These are phyloP conservation scores for Sarocladium brachiariae DNA, from an alignment of 2,329 filamentous ascomycete species.

Conservation along the genomic window DNA sequence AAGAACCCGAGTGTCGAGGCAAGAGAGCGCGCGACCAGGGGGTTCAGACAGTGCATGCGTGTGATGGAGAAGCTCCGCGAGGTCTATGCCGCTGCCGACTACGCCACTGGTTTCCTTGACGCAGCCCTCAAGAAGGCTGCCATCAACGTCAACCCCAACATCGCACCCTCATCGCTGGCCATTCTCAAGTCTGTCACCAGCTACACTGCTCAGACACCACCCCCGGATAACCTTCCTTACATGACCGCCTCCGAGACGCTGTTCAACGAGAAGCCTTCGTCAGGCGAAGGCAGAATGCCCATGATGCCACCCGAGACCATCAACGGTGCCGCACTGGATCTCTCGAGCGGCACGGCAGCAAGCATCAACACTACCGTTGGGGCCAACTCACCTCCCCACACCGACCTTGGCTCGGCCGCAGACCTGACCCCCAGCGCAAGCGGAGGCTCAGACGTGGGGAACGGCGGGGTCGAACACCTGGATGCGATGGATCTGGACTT, in stretches of 20 bases:
- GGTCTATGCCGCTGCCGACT: constrained; percentile 90
- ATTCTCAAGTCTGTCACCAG: constrained; percentile 31
- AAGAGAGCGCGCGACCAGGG: constrained; percentile 65
- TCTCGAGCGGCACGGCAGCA: constrained; percentile 15
- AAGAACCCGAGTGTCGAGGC: constrained; percentile 69
- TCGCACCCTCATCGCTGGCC: constrained; percentile 24
- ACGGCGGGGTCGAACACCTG: constrained; percentile 22
- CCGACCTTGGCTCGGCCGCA: constrained; percentile 32
- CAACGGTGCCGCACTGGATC: constrained; percentile 28
- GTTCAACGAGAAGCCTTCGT: constrained; percentile 25
- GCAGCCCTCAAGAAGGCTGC: constrained; percentile 83
- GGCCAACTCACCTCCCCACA: constrained; percentile 36
- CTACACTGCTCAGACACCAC: constrained; percentile 42
- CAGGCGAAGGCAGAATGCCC: constrained; percentile 12
- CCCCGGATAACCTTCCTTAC: constrained; percentile 42
- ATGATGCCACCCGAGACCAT: constrained; percentile 32
- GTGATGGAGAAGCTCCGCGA: constrained; percentile 83
- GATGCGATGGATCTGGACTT: constrained; percentile 39
- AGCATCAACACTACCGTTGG: constrained; percentile 11
- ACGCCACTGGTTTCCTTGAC: constrained; percentile 90
- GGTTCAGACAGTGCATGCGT: constrained; percentile 87
- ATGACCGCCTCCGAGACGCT: constrained; percentile 34
- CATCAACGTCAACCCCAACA: constrained; percentile 54
- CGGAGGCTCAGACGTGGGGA: constrained; percentile 32
- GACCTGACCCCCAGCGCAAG: constrained; percentile 39